Base-by-base conservation (phyloP, 106 monocot genomes). In the Gastrodia elata region DNA sequence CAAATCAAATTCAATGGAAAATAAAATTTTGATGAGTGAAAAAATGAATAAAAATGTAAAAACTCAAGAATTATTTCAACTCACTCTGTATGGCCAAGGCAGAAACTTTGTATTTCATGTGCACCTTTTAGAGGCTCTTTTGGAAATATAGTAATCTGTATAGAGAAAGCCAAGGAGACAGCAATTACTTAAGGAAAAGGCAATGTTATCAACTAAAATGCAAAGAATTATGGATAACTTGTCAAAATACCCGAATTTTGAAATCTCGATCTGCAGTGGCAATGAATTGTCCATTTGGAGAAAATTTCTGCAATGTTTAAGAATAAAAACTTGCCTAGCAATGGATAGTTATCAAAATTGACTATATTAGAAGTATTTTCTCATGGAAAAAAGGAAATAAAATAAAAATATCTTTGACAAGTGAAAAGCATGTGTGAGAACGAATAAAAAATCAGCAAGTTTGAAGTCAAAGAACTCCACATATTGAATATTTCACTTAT, bases 31-130 rank as follows among this genome's bases (percentile, higher is more conserved):
- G 30, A 61, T 16, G 26, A 5, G 13, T 13, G 32, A 61, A 32
- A 9, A 61, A 61, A 13, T 14, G 22, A 8, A 8, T 13, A 30
- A 61, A 61, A 61, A 32, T 13, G 14, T 30, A 32, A 69, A 26
- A 10, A 26, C 8, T 40, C 69, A 69, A 26, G 37, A 9, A 39
- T 38, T 68, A 39, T 41, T 69, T 35, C 65, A 67, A 80, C 89
- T 87, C 71, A 97, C 96, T 92, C 96, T 39, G 89, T 84, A 85
- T 97, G 96, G 39, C 96, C 96, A 82, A 97, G 92, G 65, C 92
- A 97, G 78, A 92, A 97, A 75, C 90, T 92, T 75, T 97, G 96
- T 75, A 97, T 97, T 81, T 92, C 92, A 77, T 92, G 92, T 73
- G 90, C 90, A 65, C 90, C 92, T 37, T 72, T 88, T 38, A 86